Conservation (phyloP, 345 rosid species). For the Microthlaspi erraticum region DNA sequence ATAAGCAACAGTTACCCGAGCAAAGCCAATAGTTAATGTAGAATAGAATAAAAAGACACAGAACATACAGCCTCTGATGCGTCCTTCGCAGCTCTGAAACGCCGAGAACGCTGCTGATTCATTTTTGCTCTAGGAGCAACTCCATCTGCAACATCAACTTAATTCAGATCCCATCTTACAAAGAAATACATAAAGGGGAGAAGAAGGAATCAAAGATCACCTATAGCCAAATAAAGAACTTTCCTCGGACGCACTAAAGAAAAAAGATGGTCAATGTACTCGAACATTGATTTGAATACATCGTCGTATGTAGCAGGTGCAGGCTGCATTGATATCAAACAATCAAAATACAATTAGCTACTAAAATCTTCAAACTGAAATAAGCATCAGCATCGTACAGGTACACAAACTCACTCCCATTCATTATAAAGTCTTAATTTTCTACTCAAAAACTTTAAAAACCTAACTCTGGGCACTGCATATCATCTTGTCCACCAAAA, state of each 20-base stretch:
- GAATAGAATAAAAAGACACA: constrained; percentile 5
- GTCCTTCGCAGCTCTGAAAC: constrained; percentile 97
- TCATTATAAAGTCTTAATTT: not conserved
- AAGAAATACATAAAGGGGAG: not conserved
- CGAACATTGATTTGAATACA: constrained; percentile 85
- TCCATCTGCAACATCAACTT: constrained; percentile 65
- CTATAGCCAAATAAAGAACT: constrained; percentile 93
- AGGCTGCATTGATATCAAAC: constrained; percentile 59
- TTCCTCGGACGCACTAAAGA: constrained; percentile 94
- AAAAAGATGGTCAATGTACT: constrained; percentile 89
- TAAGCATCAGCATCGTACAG: constrained; percentile 4
- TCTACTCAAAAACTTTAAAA: not conserved
- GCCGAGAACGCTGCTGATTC: constrained; percentile 97
- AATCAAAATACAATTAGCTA: constrained; percentile 8
- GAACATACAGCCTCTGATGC: constrained; percentile 86
- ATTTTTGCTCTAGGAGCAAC: constrained; percentile 99
- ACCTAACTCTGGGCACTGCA: not conserved
- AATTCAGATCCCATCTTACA: constrained; percentile 17
- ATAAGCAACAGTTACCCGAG: constrained; percentile 18
- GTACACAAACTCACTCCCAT: not conserved
- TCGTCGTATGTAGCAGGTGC: constrained; percentile 92
- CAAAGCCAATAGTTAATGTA: constrained; percentile 20
- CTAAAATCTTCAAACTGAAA: not conserved
- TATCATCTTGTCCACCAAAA: not conserved
- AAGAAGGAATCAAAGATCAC: constrained; percentile 51